Evolutionary conservation across 371 early-diverging fungal genomes (phyloP), one percentile per base, ranked within the genome.

Genomic region (Syncephalastrum racemosum): DNA sequence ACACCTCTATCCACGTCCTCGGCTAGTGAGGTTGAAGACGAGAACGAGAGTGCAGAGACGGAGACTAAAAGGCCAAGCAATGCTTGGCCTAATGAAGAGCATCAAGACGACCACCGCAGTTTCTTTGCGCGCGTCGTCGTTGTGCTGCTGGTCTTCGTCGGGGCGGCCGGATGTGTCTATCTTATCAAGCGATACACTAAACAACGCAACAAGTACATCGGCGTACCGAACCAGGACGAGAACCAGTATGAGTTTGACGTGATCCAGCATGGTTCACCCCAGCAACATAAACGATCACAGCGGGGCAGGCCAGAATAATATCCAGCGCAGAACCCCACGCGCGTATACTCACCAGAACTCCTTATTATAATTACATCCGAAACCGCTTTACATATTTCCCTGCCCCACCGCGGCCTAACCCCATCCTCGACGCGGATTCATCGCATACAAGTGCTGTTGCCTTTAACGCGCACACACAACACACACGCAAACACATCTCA

Each of bases 181-280:
- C 36, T 31, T 12, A 31, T 31, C 10, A 31, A 31, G 10, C 36
- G 36, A 12, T 31, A 31, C 10, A 45, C 56, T 8, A 47, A 57
- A 24, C 46, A 49, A 16, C 53, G 58, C 19, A 52, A 52, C 16
- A 56, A 51, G 15, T 62, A 62, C 39, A 42, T 42, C 5, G 44
- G 58, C 41, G 50, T 56, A 5, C 50, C 31, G 22, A 57, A 54
- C 25, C 42, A 46, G 22, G 58, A 57, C 8, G 46, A 27, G 0
- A 58, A 65, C 50, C 54, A 56, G n/a, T 60, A 60, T 23, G 66
- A 65, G 52, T 57, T 65, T 36, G 54, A 56, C 6, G 56, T 58
- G 27, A 46, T 63, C 13, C 39, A 42, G 7, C 46, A 24, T 16
- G 39, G 36, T 18, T 16, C 25, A 16, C 36, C 44, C 8, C 56